A percentile compares a stretch with the other conserved stretches of the same genome.
Evolutionary conservation across 495 filamentous ascomycete species (phyloP).

Genomic region (Hypoxylon crocopeplum): DNA sequence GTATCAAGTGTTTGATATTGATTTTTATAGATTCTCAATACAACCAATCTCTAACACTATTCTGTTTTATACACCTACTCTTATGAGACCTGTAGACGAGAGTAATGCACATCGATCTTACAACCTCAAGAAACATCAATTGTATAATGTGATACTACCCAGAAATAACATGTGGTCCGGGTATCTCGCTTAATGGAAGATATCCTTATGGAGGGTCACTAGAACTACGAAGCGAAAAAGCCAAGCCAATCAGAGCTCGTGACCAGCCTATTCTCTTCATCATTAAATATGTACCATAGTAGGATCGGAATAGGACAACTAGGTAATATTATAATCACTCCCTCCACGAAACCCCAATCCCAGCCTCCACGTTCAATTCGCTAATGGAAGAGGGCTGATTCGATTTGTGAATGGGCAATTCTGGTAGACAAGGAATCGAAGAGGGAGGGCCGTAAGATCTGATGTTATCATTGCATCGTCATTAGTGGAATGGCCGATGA

Average conservation of each 20-base stretch:
- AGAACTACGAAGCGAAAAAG: background rate
- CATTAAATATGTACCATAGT: too few species aligned
- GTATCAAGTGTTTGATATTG: too few species aligned
- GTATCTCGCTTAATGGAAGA: background rate
- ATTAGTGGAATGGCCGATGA: background rate
- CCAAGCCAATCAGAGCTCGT: slow-evolving; percentile 13
- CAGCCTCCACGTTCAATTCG: slow-evolving; percentile 11
- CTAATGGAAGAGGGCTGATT: background rate
- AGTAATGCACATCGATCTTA: too few species aligned
- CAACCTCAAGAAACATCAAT: too few species aligned
- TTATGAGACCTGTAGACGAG: too few species aligned
- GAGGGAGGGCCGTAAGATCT: background rate
- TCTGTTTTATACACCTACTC: too few species aligned
- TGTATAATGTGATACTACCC: too few species aligned
- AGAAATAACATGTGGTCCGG: too few species aligned
- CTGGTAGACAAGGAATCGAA: background rate
- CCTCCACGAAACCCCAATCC: slow-evolving; percentile 7
- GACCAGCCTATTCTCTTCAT: too few species aligned
- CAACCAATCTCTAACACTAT: too few species aligned
- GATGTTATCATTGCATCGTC: slow-evolving; percentile 4
- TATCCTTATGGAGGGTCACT: background rate
- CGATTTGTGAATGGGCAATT: background rate
- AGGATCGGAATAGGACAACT: too few species aligned
- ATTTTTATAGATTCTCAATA: too few species aligned
- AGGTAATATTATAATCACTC: background rate